phyloP scores from a whole-genome alignment of 108 stramenopile species.

The Fistulifera solaris region DNA sequence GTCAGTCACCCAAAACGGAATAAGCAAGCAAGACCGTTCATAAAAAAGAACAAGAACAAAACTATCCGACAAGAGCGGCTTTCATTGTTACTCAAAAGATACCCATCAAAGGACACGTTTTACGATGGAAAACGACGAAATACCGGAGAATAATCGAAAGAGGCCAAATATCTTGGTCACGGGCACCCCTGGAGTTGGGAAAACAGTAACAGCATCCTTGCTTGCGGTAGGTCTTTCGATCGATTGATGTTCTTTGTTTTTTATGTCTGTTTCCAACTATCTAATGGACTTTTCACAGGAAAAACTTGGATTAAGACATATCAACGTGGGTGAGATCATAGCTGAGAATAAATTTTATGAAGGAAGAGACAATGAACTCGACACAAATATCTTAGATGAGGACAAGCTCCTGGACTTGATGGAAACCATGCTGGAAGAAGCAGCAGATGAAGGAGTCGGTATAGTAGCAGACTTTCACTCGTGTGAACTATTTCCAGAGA shows the following conservation, averaged over 20 bases:
- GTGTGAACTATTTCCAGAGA: slow-evolving; percentile 90
- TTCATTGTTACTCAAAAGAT: too few relatives aligned
- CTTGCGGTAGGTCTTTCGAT: slow-evolving; percentile 34
- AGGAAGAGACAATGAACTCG: slow-evolving; percentile 79
- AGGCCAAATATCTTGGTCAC: slow-evolving; percentile 87
- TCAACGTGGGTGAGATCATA: slow-evolving; percentile 78
- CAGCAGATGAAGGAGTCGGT: slow-evolving; percentile 51
- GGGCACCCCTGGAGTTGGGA: slow-evolving; percentile 83
- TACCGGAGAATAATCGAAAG: slow-evolving; percentile 14
- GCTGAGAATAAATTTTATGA: slow-evolving; percentile 71
- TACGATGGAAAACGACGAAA: slow-evolving; percentile 8
- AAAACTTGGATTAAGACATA: slow-evolving; percentile 45
- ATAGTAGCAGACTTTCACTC: slow-evolving; percentile 88
- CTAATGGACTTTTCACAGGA: slow-evolving; percentile 15
- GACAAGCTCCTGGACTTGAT: slow-evolving; percentile 83
- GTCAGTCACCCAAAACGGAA: too few relatives aligned
- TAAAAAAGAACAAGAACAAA: neutral
- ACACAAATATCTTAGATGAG: slow-evolving; percentile 84
- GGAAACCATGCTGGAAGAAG: slow-evolving; percentile 67
- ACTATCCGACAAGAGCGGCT: too few relatives aligned
- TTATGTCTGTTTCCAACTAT: neutral
- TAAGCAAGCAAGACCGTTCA: too few relatives aligned
- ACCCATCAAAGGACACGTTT: neutral
- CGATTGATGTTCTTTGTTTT: neutral
- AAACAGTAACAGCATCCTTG: slow-evolving; percentile 63